Base-by-base conservation (phyloP, 768 basidiomycete species). In the Termitomyces heimii region DNA sequence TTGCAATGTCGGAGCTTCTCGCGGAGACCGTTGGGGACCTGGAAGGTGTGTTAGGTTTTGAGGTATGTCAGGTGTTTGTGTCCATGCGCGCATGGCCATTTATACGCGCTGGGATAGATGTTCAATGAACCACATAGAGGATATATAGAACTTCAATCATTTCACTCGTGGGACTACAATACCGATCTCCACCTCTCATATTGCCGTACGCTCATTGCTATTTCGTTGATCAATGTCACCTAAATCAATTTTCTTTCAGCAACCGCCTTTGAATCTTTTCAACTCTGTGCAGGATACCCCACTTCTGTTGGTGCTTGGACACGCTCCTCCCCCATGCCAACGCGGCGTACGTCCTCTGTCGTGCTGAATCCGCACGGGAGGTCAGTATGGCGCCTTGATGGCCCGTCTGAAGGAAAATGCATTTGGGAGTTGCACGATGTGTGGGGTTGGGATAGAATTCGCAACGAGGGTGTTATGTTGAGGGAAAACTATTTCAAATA, bases 121-220 rank as follows among this genome's bases (percentile, higher is more conserved):
- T 86, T 96, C 80, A 97, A 98, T 62, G 94, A 97, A 71, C 94
- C 94, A 0, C 94, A 99, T 72, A 79, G 87, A 65, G 97, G 96
- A 42, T 98, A 96, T 69, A 85, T 96, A 58, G 82, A 88, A 53
- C 74, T 97, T 5, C 78, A 81, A 26, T 92, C 92, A 1, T 76
- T 97, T 45, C 86, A 97, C 62, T 75, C 77, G 10, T 98, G 92
- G 72, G 88, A 98, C 70, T 97, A 97, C 69, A 97, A 94, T 59
- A 94, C 94, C 2, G 94, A 98, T 66, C 82, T 99, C 14, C 95
- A 97, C 64, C 78, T 98, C 37, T 81, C 84, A 3, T 75, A 85
- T 62, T 79, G 89, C 61, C 88, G 91, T 86, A 68, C 77, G 88
- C 34, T 31, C 52, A 43, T 26, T 3, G 13, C 35, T 7, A n/a